These are phyloP conservation scores for Dichotomocladium elegans DNA, from an alignment of 371 early-diverging fungal species.

Conservation along the genomic window DNA sequence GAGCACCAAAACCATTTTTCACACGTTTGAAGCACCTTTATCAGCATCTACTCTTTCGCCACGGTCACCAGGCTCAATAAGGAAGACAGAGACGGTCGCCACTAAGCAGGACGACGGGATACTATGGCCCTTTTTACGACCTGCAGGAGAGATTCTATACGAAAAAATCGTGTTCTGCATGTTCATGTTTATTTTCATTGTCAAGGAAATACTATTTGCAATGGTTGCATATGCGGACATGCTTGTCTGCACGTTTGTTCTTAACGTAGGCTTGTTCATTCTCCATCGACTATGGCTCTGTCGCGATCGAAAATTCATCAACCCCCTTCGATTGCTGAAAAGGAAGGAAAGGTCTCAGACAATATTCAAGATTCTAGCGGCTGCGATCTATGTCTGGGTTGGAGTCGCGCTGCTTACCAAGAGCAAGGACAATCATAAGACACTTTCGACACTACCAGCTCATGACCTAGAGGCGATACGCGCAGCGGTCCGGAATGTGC, in stretches of 20 bases:
- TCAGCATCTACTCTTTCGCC: neutral
- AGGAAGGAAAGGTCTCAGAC: neutral
- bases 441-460: neutral
- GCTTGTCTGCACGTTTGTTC: neutral
- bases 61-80: neutral
- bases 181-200: slow-evolving; percentile 1
- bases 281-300: neutral
- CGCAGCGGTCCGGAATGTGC: neutral
- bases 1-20: neutral
- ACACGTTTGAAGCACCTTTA: neutral
- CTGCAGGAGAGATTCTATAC: slow-evolving; percentile 1
- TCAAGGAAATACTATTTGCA: slow-evolving; percentile 2
- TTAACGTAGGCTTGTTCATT: neutral
- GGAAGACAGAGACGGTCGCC: neutral
- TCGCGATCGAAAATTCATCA: neutral
- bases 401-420: neutral
- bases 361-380: neutral
- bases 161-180: slow-evolving; percentile 1
- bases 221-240: neutral
- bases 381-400: neutral
- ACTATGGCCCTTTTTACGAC: slow-evolving; percentile 3
- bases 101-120: neutral
- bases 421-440: too few species aligned
- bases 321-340: neutral
- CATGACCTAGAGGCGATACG: too few species aligned